A percentile compares a stretch with the other conserved stretches of the same genome.
phyloP scores from a whole-genome alignment of 306 rosid genomes.

The Vigna angularis region DNA sequence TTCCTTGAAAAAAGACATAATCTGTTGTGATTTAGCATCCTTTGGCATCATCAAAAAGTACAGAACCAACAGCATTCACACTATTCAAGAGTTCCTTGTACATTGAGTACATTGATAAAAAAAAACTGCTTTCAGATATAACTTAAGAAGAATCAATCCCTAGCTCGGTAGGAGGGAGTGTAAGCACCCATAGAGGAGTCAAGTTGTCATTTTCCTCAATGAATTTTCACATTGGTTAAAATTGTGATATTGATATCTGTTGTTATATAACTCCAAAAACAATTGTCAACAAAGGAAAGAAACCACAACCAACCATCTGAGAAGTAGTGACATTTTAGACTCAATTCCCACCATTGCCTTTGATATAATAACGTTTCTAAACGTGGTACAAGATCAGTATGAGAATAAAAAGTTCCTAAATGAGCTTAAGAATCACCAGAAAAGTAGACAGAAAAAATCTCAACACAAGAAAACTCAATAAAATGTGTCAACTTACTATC shows the following conservation, averaged over 20 bases:
- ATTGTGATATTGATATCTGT: not conserved
- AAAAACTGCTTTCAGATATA: slow-evolving; percentile 46
- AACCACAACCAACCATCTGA: slow-evolving; percentile 5
- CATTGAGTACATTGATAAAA: not conserved
- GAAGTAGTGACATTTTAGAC: not conserved
- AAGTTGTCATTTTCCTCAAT: not conserved
- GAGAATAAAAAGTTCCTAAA: slow-evolving; percentile 23
- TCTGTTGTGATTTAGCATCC: slow-evolving; percentile 52
- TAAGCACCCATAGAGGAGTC: slow-evolving; percentile 5
- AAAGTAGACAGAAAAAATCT: not conserved
- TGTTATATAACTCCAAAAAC: not conserved
- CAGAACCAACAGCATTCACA: slow-evolving; percentile 53
- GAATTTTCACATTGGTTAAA: slow-evolving; percentile 22
- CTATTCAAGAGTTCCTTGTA: slow-evolving; percentile 42
- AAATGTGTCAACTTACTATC: slow-evolving; percentile 57
- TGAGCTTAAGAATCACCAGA: slow-evolving; percentile 15
- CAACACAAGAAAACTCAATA: slow-evolving; percentile 6
- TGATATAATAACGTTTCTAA: not conserved
- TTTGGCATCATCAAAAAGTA: slow-evolving; percentile 59
- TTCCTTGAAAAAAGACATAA: slow-evolving; percentile 57
- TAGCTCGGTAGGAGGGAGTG: not conserved
- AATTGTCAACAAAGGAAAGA: not conserved
- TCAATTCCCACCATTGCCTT: not conserved
- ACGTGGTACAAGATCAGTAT: slow-evolving; percentile 43
- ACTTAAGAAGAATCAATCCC: slow-evolving; percentile 42